phyloP scores from a whole-genome alignment of 805 yeast species.

The Candida railenensis region DNA sequence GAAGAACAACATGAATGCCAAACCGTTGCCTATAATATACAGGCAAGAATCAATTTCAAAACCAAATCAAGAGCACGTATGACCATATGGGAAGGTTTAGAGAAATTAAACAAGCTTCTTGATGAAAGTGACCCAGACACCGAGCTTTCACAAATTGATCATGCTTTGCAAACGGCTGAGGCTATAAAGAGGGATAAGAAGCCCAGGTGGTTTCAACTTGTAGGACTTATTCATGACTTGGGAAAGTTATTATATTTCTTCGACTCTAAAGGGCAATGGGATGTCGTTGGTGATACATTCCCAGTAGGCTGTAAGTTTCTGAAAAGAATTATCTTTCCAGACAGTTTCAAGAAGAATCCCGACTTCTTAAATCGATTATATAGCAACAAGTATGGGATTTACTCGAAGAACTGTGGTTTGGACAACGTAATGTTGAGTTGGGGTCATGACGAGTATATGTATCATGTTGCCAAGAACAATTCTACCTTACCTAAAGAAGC shows the following conservation, averaged over 20 bases:
- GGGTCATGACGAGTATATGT: slow-evolving; percentile 83
- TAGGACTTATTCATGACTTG: slow-evolving; percentile 69
- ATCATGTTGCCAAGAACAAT: slow-evolving; percentile 64
- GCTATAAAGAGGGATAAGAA: slow-evolving; percentile 65
- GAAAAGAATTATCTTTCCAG: slow-evolving; percentile 58
- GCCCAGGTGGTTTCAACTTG: slow-evolving; percentile 76
- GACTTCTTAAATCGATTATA: slow-evolving; percentile 64
- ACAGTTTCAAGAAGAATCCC: slow-evolving; percentile 58
- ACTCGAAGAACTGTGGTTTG: slow-evolving; percentile 62
- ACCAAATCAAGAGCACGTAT: slow-evolving; percentile 63
- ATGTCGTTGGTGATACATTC: slow-evolving; percentile 77
- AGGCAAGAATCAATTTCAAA: slow-evolving; percentile 70
- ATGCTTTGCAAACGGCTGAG: slow-evolving; percentile 74
- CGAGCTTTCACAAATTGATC: slow-evolving; percentile 71
- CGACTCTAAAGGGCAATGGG: slow-evolving; percentile 78
- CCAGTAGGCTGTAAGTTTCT: slow-evolving; percentile 72
- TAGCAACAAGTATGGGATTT: slow-evolving; percentile 64
- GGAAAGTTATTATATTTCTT: slow-evolving; percentile 69
- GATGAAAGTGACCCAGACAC: slow-evolving; percentile 80
- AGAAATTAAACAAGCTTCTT: slow-evolving; percentile 56
- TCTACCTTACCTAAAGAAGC: slow-evolving; percentile 65
- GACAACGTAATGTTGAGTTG: slow-evolving; percentile 71
- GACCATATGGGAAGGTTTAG: slow-evolving; percentile 72
- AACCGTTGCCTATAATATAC: slow-evolving; percentile 70
- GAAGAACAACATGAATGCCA: slow-evolving; percentile 68